Evolutionary conservation across 2,329 filamentous ascomycete species (phyloP), one percentile per base, ranked within the genome.

Genomic region (Aspergillus fischeri): DNA sequence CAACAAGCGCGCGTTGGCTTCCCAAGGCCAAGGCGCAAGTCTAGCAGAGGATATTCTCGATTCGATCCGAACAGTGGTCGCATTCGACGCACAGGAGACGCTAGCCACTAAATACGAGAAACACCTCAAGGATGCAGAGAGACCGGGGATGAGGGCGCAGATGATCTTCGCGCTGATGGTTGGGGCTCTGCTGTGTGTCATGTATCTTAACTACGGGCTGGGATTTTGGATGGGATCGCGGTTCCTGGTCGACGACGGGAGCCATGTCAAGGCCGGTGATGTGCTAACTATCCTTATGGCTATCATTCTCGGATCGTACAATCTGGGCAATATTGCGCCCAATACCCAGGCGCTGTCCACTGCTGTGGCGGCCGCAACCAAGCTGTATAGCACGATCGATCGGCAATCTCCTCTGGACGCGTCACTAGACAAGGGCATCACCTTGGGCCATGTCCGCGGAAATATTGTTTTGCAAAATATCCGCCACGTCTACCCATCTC

Each of bases 1-100:
- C 73, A 92, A 86, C 74, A 92, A 91, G 74, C 77, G 84, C 54
- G 87, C 88, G 1, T 80, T 96, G 49, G 80, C 87, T 54, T 84
- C 89, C 0, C 96, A 96, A 66, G 92, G 90, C 5, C 57, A 50
- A 14, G 79, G 77, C 4, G 77, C 74, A 1, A 70, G 73, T 6
- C 67, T 83, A 3, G 80, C 80, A 1, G 78, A 83, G 65, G 81
- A 83, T 57, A 77, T 79, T 0, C 72, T 83, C 42, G 74, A 74
- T 7, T 80, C 78, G 0, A 78, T 83, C 57, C 73, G 77, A 2
- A 83, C 78, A 0, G 77, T 83, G 8, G 73, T 76, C 50, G 78
- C 78, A 1, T 83, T 83, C 61, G 78, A 79, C 57, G 66, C 68
- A 0, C 62, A 64, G 21, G 61, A 65, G 6, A 64, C 63, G 4